Conservation (phyloP, 768 basidiomycete species). For the Podaxis pistillaris region DNA sequence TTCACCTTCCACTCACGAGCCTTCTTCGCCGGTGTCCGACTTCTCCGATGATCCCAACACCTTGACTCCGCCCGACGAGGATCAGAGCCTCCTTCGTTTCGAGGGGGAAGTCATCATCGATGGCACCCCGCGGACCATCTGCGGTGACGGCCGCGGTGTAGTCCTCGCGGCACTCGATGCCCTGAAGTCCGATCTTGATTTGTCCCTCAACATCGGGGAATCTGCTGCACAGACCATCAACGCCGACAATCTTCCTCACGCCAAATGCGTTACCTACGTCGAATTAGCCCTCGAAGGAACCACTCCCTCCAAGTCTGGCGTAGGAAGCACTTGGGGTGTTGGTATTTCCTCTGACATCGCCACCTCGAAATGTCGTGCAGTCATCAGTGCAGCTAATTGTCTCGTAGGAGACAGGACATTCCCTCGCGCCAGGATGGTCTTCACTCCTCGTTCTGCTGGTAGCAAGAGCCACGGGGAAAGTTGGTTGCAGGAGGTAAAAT, state of each 20-base stretch:
- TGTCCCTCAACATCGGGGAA: constrained; percentile 82
- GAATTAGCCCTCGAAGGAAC: constrained; percentile 76
- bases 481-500: constrained; percentile 23
- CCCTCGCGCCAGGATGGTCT: constrained; percentile 38
- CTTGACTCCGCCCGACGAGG: constrained; percentile 42
- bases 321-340: constrained; percentile 62
- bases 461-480: constrained; percentile 14
- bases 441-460: constrained; percentile 19
- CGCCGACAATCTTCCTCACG: constrained; percentile 67
- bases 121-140: constrained; percentile 75
- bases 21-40: constrained; percentile 46
- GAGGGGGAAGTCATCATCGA: constrained; percentile 86
- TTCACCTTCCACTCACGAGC: constrained; percentile 36
- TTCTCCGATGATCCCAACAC: constrained; percentile 45
- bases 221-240: constrained; percentile 91
- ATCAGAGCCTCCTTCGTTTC: constrained; percentile 74
- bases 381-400: constrained; percentile 82
- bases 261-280: constrained; percentile 91
- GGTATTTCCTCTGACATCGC: constrained; percentile 90
- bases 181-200: constrained; percentile 73
- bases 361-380: constrained; percentile 82
- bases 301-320: constrained; percentile 74
- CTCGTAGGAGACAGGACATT: constrained; percentile 70
- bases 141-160: constrained; percentile 93
- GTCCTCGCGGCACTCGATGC: constrained; percentile 90